Base-by-base conservation (phyloP, 257 asterid species). In the Ligustrum vulgare region DNA sequence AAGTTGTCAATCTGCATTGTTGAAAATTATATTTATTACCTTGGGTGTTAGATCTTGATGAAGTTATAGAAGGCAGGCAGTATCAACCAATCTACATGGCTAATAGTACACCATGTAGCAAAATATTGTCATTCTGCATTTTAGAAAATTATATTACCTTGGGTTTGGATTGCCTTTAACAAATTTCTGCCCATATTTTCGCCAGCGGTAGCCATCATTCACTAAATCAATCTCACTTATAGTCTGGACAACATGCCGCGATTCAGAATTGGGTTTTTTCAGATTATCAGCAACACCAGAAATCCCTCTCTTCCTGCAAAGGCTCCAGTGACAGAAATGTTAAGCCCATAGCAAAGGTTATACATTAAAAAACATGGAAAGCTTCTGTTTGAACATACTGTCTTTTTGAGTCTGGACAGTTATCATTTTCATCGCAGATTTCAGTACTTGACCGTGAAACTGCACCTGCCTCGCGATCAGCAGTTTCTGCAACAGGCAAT, bases 181-280 rank as follows among this genome's bases (percentile, higher is more conserved):
- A 81, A 93, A 81, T 83, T 93, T 93, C 89, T 93, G 98, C 69
- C 98, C 98, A 34, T 93, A 93, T 81, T 93, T 93, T 80, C 98
- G 94, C 98, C 98, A 92, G 82, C 98, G 91, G 81, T 90, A 89
- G 76, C 97, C 97, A 85, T 94, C 98, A 82, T 89, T 88, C 64
- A 91, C 83, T 75, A 89, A 33, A 87, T 92, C 97, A 81, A 89
- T 93, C 78, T 84, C 94, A 72, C 97, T 94, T 82, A 78, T 72
- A 72, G 93, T 90, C 80, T 92, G 93, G 80, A 90, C 96, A 72
- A 92, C 92, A 70, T 83, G 87, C 16, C 91, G 87, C 10, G 83
- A 77, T 79, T 90, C 97, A 75, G 76, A 81, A 71, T 72, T 80
- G 78, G 90, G 78, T 83, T 82, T 84, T 76, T 56, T 86, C 76